Conservation (phyloP, 1,139 yeast genomes). For the Kazachstania sp. region DNA sequence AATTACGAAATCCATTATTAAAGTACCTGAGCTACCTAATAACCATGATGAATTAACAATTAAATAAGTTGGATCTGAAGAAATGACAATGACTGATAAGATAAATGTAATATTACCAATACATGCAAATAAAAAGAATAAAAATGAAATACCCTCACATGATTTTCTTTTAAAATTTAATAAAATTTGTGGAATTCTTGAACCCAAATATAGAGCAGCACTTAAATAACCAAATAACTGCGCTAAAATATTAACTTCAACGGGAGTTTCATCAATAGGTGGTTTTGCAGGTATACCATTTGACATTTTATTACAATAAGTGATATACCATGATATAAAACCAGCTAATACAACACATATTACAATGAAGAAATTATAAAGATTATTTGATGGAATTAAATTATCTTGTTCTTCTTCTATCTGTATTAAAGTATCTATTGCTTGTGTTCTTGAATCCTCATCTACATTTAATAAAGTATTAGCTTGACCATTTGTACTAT, state of each 20-base stretch:
- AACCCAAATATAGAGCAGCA: slow-evolving; percentile 76
- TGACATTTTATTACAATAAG: slow-evolving; percentile 36
- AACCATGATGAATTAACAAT: slow-evolving; percentile 87
- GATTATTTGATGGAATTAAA: slow-evolving; percentile 14
- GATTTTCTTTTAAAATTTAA: slow-evolving; percentile 77
- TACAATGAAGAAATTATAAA: slow-evolving; percentile 54
- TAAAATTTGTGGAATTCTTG: slow-evolving; percentile 81
- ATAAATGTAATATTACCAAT: slow-evolving; percentile 87
- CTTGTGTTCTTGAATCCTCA: slow-evolving; percentile 3
- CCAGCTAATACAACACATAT: slow-evolving; percentile 66
- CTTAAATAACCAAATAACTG: slow-evolving; percentile 90
- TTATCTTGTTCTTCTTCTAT: slow-evolving; percentile 1
- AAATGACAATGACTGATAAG: slow-evolving; percentile 70
- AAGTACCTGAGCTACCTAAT: slow-evolving; percentile 84
- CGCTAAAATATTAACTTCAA: slow-evolving; percentile 65
- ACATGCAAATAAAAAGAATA: slow-evolving; percentile 89
- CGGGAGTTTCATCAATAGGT: slow-evolving; percentile 21
- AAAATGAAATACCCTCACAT: slow-evolving; percentile 85
- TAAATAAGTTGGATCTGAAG: slow-evolving; percentile 58
- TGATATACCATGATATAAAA: slow-evolving; percentile 74
- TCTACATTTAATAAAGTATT: slow-evolving; percentile 12
- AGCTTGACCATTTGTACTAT: slow-evolving; percentile 6
- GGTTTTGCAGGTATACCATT: neutral
- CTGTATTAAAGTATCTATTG: slow-evolving; percentile 5
- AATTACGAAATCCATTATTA: slow-evolving; percentile 72